These are phyloP conservation scores for Tricholoma hemisulphureum DNA, from an alignment of 768 basidiomycete genomes.

Conservation along the genomic window DNA sequence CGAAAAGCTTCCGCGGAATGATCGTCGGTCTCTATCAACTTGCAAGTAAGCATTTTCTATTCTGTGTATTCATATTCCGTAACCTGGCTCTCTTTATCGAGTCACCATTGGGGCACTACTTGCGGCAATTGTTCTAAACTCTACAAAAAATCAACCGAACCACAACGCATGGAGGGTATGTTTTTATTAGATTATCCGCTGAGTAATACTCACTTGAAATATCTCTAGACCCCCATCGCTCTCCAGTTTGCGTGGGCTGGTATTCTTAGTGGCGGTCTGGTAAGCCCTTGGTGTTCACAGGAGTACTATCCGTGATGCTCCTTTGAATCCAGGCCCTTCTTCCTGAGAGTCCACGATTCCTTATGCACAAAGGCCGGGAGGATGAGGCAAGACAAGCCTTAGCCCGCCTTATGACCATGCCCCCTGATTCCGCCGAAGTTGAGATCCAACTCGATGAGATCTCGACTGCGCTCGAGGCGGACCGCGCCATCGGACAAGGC, in stretches of 20 bases:
- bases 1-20: constrained; percentile 75
- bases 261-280: constrained; percentile 69
- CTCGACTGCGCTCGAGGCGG: constrained; percentile 57
- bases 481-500: constrained; percentile 56
- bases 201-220: not conserved
- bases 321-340: constrained; percentile 7
- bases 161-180: constrained; percentile 46
- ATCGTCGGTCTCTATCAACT: constrained; percentile 48
- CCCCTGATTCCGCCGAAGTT: constrained; percentile 46
- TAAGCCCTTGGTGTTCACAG: not conserved
- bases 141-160: constrained; percentile 50
- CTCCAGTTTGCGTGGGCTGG: constrained; percentile 81
- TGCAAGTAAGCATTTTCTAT: constrained; percentile 16
- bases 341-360: constrained; percentile 66
- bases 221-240: constrained; percentile 46
- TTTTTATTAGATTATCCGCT: too few species aligned
- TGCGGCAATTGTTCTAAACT: constrained; percentile 66
- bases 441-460: constrained; percentile 51
- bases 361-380: constrained; percentile 64
- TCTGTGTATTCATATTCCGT: not conserved
- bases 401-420: constrained; percentile 57
- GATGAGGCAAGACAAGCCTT: constrained; percentile 60
- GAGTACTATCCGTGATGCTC: not conserved
- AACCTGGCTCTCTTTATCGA: constrained; percentile 53
- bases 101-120: constrained; percentile 77